A percentile compares a stretch with the other conserved stretches of the same genome.
Evolutionary conservation across 495 filamentous ascomycete species (phyloP).

Genomic region (Platismatia glauca): DNA sequence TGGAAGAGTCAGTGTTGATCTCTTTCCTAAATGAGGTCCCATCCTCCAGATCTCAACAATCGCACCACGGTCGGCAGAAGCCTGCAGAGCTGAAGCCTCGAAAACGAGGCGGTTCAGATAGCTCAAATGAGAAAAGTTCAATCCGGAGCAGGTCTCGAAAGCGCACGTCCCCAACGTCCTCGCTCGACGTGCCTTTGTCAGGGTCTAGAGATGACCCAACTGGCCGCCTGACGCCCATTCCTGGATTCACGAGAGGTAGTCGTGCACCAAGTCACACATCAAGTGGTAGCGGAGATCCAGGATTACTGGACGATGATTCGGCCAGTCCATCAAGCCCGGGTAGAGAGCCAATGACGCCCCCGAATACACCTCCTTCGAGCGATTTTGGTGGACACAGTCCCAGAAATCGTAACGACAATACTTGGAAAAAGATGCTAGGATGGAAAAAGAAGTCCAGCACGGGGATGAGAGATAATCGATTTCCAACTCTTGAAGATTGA

Average conservation of each 20-base stretch:
- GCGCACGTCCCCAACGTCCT: slow-evolving; percentile 38
- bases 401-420: slow-evolving; percentile 45
- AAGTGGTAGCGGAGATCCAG: slow-evolving; percentile 35
- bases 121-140: slow-evolving; percentile 19
- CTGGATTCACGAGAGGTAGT: slow-evolving; percentile 29
- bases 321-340: slow-evolving; percentile 38
- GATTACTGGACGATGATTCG: slow-evolving; percentile 42
- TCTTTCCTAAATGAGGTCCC: slow-evolving; percentile 59
- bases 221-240: slow-evolving; percentile 23
- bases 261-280: slow-evolving; percentile 33
- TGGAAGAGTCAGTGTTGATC: slow-evolving; percentile 90
- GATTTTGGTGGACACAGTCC: slow-evolving; percentile 46
- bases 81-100: slow-evolving; percentile 11
- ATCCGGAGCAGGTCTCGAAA: slow-evolving; percentile 28
- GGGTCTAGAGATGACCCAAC: slow-evolving; percentile 25
- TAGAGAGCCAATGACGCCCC: slow-evolving; percentile 70
- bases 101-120: slow-evolving; percentile 29
- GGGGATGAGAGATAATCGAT: slow-evolving; percentile 30
- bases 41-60: slow-evolving; percentile 36
- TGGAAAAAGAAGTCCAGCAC: slow-evolving; percentile 50
- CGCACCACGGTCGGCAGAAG: slow-evolving; percentile 27
- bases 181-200: slow-evolving; percentile 30
- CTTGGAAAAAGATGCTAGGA: slow-evolving; percentile 82
- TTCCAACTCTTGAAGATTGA: slow-evolving; percentile 20
- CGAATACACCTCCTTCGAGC: slow-evolving; percentile 70